phyloP scores from a whole-genome alignment of 768 basidiomycete species.

The Heimioporus sp. region DNA sequence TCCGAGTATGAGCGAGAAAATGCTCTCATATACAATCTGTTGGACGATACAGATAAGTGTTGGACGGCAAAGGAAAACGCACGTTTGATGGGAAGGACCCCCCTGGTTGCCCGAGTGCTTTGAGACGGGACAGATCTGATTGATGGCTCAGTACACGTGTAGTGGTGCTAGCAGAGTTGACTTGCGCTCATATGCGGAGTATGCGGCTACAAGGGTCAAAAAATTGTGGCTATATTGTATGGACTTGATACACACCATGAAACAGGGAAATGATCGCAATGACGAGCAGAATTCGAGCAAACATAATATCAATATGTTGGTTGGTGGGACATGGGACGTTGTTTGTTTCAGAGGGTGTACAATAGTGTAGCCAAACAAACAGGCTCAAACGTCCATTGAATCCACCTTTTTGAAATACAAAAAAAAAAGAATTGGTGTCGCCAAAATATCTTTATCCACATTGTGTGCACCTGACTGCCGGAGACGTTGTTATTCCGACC shows the following conservation, averaged over 20 bases:
- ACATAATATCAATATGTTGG: constrained; percentile 32
- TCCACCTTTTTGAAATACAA: too few relatives aligned
- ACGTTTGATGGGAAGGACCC: constrained; percentile 65
- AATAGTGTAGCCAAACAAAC: too few relatives aligned
- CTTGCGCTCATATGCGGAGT: constrained; percentile 79
- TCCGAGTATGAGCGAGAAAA: constrained; percentile 63
- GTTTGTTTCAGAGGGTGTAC: too few relatives aligned
- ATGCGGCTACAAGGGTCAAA: constrained; percentile 52
- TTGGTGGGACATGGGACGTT: not conserved
- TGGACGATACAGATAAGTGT: not conserved
- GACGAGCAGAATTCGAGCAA: constrained; percentile 45
- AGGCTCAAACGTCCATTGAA: too few relatives aligned
- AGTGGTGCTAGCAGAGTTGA: constrained; percentile 22
- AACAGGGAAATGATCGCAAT: constrained; percentile 48
- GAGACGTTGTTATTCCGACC: too few relatives aligned
- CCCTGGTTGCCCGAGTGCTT: constrained; percentile 72
- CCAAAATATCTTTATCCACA: too few relatives aligned
- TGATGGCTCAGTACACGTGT: constrained; percentile 2
- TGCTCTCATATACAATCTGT: constrained; percentile 68
- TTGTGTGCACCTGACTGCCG: too few relatives aligned
- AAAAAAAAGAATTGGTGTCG: too few relatives aligned
- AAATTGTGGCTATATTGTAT: not conserved
- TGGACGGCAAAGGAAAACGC: constrained; percentile 13
- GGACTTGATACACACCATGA: constrained; percentile 43
- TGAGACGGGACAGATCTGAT: constrained; percentile 72